Evolutionary conservation across 2,329 filamentous ascomycete species (phyloP), one percentile per base, ranked within the genome.

Genomic region (Arthrobotrys conoides): DNA sequence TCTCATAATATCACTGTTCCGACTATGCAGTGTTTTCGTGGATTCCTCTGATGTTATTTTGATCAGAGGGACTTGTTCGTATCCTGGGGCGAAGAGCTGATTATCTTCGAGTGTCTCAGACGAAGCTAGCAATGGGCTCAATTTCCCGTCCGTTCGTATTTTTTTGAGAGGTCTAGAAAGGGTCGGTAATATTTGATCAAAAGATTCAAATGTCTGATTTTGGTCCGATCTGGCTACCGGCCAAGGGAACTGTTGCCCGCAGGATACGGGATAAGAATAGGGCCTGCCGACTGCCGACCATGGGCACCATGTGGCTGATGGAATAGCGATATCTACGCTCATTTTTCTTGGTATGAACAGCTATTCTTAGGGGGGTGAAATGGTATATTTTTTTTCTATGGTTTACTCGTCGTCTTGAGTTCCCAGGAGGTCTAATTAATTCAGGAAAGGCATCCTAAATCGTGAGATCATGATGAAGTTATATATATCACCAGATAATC

Each of bases 81-180:
- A 76, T 6, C 20, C 66, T 22, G 55, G 30, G 30, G 48, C 57
- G 24, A 66, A 71, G 10, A 71, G 57, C 22, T 70, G 33, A 46
- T 71, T 30, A 33, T 59, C 66, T 53, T 71, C 57, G n/a, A 61
- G 24, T 10, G 36, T 18, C 9, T 24, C 18, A 16, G 22, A 22
- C 8, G 66, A 18, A 27, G 38, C 24, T 61, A 5, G 6, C 16
- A 27, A 27, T 20, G 14, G 24, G 10, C 18, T 59, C 14, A 18
- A 6, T 1, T 24, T 57, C 20, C 10, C 22, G 33, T 9, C 41
- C 12, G 65, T 66, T 48, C 72, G 57, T 14, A 48, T n/a, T 41
- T 36, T 76, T 30, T 76, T 76, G 48, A 55, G 36, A 30, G 72
- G 57, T 9, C 66, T 30, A 20, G 20, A 3, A 22, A 59, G 66